These are phyloP conservation scores for Penicillium alfredii DNA, from an alignment of 495 filamentous ascomycete species.

Conservation along the genomic window DNA sequence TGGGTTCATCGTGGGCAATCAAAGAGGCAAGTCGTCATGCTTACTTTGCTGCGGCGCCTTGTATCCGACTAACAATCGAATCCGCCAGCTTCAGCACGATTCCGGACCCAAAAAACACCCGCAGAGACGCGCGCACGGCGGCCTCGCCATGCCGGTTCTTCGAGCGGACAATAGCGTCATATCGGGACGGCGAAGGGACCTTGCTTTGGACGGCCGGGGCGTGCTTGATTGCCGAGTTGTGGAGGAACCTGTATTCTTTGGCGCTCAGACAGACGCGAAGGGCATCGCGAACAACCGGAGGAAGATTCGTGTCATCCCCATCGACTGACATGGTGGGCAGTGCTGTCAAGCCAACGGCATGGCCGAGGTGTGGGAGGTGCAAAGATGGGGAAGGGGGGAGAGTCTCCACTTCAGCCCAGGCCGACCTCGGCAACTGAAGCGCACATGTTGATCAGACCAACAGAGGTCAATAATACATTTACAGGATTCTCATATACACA, in stretches of 20 bases:
- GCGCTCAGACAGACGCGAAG: conserved; percentile 78
- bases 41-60: conserved; percentile 30
- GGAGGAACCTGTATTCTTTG: conserved; percentile 76
- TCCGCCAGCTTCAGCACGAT: conserved; percentile 65
- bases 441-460: too few species aligned
- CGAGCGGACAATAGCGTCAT: conserved; percentile 44
- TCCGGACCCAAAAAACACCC: conserved; percentile 68
- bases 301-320: too few species aligned
- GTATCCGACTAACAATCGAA: conserved; percentile 43
- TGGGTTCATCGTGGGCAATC: too few species aligned
- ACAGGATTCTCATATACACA: too few species aligned
- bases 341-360: too few species aligned
- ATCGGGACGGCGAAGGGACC: conserved; percentile 52
- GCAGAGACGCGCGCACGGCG: conserved; percentile 67
- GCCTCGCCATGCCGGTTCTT: conserved; percentile 71
- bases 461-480: too few species aligned
- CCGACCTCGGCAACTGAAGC: too few species aligned
- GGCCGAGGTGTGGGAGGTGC: too few species aligned
- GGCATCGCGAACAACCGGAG: conserved; percentile 55
- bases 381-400: too few species aligned
- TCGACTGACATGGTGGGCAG: too few species aligned
- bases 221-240: conserved; percentile 69
- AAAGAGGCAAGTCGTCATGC: too few species aligned
- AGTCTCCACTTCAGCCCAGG: too few species aligned
- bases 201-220: conserved; percentile 53